Evolutionary conservation across 495 filamentous ascomycete genomes (phyloP), one percentile per base, ranked within the genome.

Genomic region (Lasiosphaeria hispida): DNA sequence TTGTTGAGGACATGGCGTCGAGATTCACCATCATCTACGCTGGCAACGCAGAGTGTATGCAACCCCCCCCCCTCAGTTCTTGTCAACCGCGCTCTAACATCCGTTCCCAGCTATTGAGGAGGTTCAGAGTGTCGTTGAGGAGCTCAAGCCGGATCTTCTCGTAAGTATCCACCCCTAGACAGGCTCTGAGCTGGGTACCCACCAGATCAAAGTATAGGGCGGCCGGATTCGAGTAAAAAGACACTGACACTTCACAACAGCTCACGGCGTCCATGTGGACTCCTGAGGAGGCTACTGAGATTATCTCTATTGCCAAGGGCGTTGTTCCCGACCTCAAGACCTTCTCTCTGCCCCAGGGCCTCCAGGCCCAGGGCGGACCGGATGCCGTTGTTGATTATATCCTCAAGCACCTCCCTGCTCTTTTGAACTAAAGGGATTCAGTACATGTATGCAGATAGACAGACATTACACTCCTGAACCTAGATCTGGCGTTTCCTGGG

Each of bases 251-350:
- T 61, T 44, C 59, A 63, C 10, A 56, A n/a, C 58, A 84, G 81
- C 86, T 87, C 75, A 83, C 78, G 48, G 85, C 85, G 13, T 87
- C 85, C 35, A 87, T 87, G 84, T 88, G 84, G 85, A 78, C 83
- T 9, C 72, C 75, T 14, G 80, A 84, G 53, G 70, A 88, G 66
- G 78, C 82, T 15, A 55, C 71, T 35, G 60, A 80, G 58, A 85
- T 87, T 44, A 75, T 84, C 30, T 61, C 72, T 2, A 84, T 82
- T 50, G 83, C 85, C 33, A 73, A 76, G 43, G 83, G 17, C 63
- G 43, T 70, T 7, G 58, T 67, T 6, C 63, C 66, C 0, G 76
- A 54, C 74, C 84, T 76, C 77, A 66, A 79, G 68, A 77, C 81
- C 15, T 80, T 84, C 64, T 84, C 84, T 4, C 77, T 87, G 43